A percentile compares a stretch with the other conserved stretches of the same genome.
Conservation (phyloP, 2,329 filamentous ascomycete species). For the Claviceps fusiformis region DNA sequence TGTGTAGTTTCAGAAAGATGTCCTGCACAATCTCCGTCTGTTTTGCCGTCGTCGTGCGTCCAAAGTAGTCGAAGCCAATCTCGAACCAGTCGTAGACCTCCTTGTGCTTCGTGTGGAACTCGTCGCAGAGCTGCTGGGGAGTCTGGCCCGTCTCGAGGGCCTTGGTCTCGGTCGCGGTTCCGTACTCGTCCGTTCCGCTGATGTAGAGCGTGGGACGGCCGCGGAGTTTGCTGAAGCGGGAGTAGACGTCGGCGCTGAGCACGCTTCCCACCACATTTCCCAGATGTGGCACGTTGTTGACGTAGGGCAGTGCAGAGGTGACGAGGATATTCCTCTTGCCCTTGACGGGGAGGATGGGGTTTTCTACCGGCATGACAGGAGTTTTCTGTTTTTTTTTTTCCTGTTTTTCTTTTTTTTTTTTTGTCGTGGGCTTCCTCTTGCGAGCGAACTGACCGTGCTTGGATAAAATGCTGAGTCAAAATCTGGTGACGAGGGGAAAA, state of each 20-base stretch:
- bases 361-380: slow-evolving; percentile 6
- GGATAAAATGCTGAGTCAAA: neutral
- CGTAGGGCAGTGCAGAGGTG: slow-evolving; percentile 80
- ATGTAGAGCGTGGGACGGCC: slow-evolving; percentile 71
- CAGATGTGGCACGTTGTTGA: slow-evolving; percentile 65
- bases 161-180: slow-evolving; percentile 91
- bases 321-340: slow-evolving; percentile 81
- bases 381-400: too few relatives aligned
- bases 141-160: slow-evolving; percentile 77
- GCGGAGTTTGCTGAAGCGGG: slow-evolving; percentile 67
- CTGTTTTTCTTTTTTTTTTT: too few relatives aligned
- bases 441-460: neutral
- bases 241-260: slow-evolving; percentile 77
- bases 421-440: too few relatives aligned
- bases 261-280: slow-evolving; percentile 83
- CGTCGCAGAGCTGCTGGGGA: slow-evolving; percentile 74
- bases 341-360: slow-evolving; percentile 47
- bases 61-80: slow-evolving; percentile 89
- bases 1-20: slow-evolving; percentile 75
- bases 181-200: slow-evolving; percentile 81
- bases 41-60: slow-evolving; percentile 74
- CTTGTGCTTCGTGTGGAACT: slow-evolving; percentile 83
- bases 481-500: neutral
- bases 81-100: slow-evolving; percentile 95
- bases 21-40: slow-evolving; percentile 90